Evolutionary conservation across 805 yeast genomes (phyloP).

Genomic region (Candida khao-thaluensis): DNA sequence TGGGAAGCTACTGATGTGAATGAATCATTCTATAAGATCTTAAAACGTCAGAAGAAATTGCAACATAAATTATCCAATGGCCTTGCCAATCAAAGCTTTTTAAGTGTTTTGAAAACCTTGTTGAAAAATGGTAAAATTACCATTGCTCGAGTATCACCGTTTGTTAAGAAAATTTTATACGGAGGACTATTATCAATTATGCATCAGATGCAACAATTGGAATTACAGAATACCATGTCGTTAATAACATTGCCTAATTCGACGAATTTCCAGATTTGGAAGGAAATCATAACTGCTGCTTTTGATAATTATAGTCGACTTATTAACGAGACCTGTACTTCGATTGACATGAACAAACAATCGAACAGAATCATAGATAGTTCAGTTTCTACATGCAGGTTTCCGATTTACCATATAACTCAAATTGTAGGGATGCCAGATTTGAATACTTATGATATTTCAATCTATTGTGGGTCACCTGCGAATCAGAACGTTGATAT

Average conservation of each 20-base stretch:
- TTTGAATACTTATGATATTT: conserved; percentile 74
- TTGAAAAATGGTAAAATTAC: conserved; percentile 49
- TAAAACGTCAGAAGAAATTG: conserved; percentile 35
- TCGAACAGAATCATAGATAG: conserved; percentile 10
- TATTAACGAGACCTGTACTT: conserved; percentile 11
- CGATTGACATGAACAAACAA: conserved; percentile 7
- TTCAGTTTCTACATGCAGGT: conserved; percentile 19
- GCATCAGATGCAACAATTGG: conserved; percentile 31
- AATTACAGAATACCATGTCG: conserved; percentile 46
- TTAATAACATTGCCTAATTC: conserved; percentile 19
- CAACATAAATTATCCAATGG: conserved; percentile 13
- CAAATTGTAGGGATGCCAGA: conserved; percentile 62
- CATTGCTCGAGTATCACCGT: conserved; percentile 30
- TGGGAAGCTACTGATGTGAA: conserved; percentile 41
- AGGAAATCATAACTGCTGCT: conserved; percentile 66
- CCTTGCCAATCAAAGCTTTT: conserved; percentile 38
- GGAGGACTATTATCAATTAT: conserved; percentile 28
- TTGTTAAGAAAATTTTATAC: conserved; percentile 58
- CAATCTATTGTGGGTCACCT: conserved; percentile 79
- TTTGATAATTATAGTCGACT: conserved; percentile 49
- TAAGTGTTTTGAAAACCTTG: conserved; percentile 56
- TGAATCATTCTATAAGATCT: conserved; percentile 38
- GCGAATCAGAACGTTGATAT: conserved; percentile 59
- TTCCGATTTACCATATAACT: conserved; percentile 69
- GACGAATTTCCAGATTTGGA: conserved; percentile 48